These are phyloP conservation scores for Kwoniella botswanensis DNA, from an alignment of 768 basidiomycete species.

Conservation along the genomic window DNA sequence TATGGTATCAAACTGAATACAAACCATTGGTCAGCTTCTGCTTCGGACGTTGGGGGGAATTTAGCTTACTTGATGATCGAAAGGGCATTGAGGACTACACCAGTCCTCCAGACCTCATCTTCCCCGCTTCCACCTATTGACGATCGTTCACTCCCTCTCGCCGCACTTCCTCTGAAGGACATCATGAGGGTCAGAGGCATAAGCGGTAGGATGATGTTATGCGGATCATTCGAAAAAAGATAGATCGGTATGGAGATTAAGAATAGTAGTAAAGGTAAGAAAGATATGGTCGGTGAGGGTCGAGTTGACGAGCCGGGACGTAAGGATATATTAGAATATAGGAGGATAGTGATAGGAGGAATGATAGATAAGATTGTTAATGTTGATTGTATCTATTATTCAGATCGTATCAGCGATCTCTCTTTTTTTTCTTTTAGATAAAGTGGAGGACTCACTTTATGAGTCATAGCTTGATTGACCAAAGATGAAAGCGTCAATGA, in stretches of 20 bases:
- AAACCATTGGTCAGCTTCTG: not conserved
- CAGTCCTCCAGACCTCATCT: slow-evolving; percentile 71
- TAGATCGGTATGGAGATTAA: slow-evolving; percentile 89
- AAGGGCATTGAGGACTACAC: slow-evolving; percentile 77
- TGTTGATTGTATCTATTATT: not conserved
- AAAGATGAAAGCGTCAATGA: not conserved
- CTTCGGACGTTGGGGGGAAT: not conserved
- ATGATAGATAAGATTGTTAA: slow-evolving; percentile 6
- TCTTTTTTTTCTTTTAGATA: not conserved
- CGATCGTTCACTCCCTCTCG: slow-evolving; percentile 48
- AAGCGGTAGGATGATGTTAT: slow-evolving; percentile 83
- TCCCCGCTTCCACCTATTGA: slow-evolving; percentile 24
- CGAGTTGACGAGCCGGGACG: slow-evolving; percentile 14
- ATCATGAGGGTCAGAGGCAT: slow-evolving; percentile 81
- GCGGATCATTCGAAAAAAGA: slow-evolving; percentile 94
- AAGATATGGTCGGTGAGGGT: slow-evolving; percentile 66
- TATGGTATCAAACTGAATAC: not conserved
- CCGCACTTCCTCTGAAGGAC: slow-evolving; percentile 31
- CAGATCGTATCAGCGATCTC: not conserved
- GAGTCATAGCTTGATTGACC: not conserved
- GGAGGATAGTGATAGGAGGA: slow-evolving; percentile 12
- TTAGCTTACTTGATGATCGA: slow-evolving; percentile 81
- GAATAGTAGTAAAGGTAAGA: slow-evolving; percentile 80
- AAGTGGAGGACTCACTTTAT: not conserved
- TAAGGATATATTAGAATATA: slow-evolving; percentile 18